phyloP scores from a whole-genome alignment of 345 rosid species.

The Trapa incisa region DNA sequence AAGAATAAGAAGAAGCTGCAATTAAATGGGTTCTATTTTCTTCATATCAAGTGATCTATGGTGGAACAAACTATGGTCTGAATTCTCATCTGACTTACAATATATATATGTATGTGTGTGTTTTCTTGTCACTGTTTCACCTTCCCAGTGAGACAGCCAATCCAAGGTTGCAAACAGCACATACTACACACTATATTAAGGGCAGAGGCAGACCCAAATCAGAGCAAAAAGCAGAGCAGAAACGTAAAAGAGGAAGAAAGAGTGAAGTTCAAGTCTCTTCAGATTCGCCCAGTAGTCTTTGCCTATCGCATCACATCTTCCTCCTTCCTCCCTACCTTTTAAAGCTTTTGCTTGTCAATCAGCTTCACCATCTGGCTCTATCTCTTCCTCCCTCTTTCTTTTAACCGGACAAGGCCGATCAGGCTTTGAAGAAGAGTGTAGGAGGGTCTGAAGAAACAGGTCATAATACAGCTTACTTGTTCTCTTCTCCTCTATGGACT shows the following conservation, averaged over 20 bases:
- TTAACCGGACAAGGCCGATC: background rate
- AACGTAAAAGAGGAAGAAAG: constrained; percentile 1
- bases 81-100: too few relatives aligned
- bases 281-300: constrained; percentile 2
- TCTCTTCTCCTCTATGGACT: constrained; percentile 37
- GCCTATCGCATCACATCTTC: background rate
- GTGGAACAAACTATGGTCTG: too few relatives aligned
- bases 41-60: too few relatives aligned
- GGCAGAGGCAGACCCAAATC: background rate
- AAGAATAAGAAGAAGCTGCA: too few relatives aligned
- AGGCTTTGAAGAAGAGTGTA: background rate
- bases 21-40: too few relatives aligned
- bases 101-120: too few relatives aligned
- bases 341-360: background rate
- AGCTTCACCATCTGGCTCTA: constrained; percentile 1
- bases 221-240: background rate
- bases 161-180: constrained; percentile 7
- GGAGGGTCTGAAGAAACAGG: background rate
- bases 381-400: background rate
- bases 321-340: background rate
- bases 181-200: background rate
- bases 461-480: background rate
- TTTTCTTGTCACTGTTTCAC: background rate
- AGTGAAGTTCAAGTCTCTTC: constrained; percentile 15
- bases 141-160: constrained; percentile 13